These are phyloP conservation scores for Pueraria montana DNA, from an alignment of 306 rosid genomes.

Conservation along the genomic window DNA sequence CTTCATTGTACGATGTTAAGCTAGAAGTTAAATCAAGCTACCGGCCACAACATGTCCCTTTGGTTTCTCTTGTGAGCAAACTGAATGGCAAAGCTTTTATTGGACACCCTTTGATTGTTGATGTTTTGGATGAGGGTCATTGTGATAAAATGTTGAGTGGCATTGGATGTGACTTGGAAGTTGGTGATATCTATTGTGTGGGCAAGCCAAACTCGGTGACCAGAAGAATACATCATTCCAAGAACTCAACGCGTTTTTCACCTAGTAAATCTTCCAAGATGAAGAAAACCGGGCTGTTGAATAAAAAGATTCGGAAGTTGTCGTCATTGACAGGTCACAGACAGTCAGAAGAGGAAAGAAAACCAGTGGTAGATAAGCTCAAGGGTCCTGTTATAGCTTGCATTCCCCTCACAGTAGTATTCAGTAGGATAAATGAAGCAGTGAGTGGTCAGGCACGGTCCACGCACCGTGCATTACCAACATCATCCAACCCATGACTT, in stretches of 20 bases:
- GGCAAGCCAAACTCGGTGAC: constrained; percentile 49
- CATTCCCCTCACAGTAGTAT: constrained; percentile 84
- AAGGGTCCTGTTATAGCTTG: constrained; percentile 85
- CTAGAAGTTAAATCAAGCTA: constrained; percentile 82
- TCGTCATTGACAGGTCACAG: constrained; percentile 81
- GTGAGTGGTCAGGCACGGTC: constrained; percentile 75
- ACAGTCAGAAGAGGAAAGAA: constrained; percentile 69
- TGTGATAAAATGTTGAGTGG: constrained; percentile 60
- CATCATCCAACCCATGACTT: constrained; percentile 57
- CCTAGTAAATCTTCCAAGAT: constrained; percentile 60
- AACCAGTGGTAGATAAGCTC: constrained; percentile 66
- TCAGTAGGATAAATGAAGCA: constrained; percentile 91
- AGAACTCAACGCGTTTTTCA: constrained; percentile 48
- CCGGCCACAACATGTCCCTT: constrained; percentile 84
- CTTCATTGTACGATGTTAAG: constrained; percentile 73
- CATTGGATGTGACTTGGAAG: constrained; percentile 53
- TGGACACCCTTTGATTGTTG: constrained; percentile 89
- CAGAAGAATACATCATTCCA: constrained; percentile 56
- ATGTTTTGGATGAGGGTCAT: constrained; percentile 71
- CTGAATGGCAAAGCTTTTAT: constrained; percentile 86
- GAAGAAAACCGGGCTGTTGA: constrained; percentile 74
- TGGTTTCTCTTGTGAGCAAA: constrained; percentile 95
- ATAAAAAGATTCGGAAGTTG: constrained; percentile 82
- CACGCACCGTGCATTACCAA: constrained; percentile 55
- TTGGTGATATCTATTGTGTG: constrained; percentile 36